phyloP scores from a whole-genome alignment of 805 yeast species.

The Metschnikowia rubicola region DNA sequence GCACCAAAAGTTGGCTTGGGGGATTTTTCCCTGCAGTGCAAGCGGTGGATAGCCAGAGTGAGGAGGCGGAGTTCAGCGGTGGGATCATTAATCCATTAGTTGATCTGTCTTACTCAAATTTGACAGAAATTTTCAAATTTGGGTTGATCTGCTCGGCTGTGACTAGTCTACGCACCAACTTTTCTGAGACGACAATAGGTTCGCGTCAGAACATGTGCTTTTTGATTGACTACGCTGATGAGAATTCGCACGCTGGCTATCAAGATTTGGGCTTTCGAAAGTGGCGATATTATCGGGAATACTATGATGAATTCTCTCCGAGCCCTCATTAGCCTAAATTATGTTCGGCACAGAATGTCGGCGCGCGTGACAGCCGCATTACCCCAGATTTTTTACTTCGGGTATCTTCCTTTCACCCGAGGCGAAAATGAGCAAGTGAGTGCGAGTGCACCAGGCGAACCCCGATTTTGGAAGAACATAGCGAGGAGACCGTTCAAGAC shows the following conservation, averaged over 20 bases:
- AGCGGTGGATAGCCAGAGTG: constrained; percentile 25
- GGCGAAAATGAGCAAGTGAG: not conserved
- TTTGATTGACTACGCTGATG: constrained; percentile 37
- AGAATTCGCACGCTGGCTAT: constrained; percentile 32
- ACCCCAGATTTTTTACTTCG: constrained; percentile 22
- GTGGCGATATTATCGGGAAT: constrained; percentile 38
- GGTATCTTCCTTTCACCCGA: constrained; percentile 13
- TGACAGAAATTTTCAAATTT: constrained; percentile 51
- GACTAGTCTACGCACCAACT: constrained; percentile 21
- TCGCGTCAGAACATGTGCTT: constrained; percentile 31
- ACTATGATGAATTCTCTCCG: constrained; percentile 23
- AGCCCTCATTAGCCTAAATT: not conserved
- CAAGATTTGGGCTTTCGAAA: constrained; percentile 41
- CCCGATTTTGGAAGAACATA: too few species aligned
- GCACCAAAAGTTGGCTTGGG: constrained; percentile 43
- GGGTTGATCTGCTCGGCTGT: constrained; percentile 52
- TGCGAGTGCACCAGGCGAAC: not conserved
- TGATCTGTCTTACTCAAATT: constrained; percentile 50
- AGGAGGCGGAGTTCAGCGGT: constrained; percentile 31
- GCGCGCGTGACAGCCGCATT: constrained; percentile 9
- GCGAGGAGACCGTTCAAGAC: too few species aligned
- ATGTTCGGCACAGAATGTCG: too few species aligned
- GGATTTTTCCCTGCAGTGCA: constrained; percentile 52
- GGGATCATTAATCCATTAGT: constrained; percentile 52
- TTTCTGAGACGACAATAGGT: constrained; percentile 22